Evolutionary conservation across 2,329 filamentous ascomycete species (phyloP).

Genomic region (Macroventuria anomochaeta): DNA sequence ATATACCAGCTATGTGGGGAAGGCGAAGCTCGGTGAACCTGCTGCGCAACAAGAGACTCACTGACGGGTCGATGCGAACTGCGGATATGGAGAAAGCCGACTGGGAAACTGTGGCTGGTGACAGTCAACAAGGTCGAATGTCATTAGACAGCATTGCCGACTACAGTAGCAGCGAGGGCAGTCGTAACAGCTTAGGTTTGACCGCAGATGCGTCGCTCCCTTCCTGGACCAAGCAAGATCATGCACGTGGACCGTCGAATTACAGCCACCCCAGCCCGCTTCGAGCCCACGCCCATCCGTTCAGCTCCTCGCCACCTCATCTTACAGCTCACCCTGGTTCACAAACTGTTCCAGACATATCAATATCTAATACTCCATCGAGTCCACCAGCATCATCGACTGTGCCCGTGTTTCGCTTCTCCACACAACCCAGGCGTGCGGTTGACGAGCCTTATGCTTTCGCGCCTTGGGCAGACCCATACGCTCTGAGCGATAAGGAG

Average conservation of each 20-base stretch:
- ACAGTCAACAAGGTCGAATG: constrained; percentile 25
- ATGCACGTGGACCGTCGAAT: constrained; percentile 19
- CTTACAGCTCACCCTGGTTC: constrained; percentile 17
- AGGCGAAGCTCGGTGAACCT: constrained; percentile 36
- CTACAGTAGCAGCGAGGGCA: constrained; percentile 41
- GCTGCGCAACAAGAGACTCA: constrained; percentile 18
- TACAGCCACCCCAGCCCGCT: constrained; percentile 39
- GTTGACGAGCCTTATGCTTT: constrained; percentile 24
- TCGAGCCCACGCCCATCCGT: constrained; percentile 31
- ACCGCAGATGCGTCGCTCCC: constrained; percentile 15
- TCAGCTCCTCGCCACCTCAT: constrained; percentile 39
- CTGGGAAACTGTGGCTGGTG: constrained; percentile 45
- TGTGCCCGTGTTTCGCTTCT: constrained; percentile 23
- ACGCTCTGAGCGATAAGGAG: constrained; percentile 41
- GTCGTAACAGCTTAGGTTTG: constrained; percentile 26
- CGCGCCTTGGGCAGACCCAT: constrained; percentile 29
- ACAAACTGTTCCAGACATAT: constrained; percentile 16
- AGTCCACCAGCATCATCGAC: constrained; percentile 28
- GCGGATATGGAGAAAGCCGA: constrained; percentile 34
- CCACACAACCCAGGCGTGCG: neutral
- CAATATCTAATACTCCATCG: constrained; percentile 11
- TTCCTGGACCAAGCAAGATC: constrained; percentile 19
- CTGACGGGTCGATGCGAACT: neutral
- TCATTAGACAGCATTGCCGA: constrained; percentile 43
- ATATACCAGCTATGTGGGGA: constrained; percentile 46